phyloP scores from a whole-genome alignment of 2,329 filamentous ascomycete genomes.

The Alternaria sp. region DNA sequence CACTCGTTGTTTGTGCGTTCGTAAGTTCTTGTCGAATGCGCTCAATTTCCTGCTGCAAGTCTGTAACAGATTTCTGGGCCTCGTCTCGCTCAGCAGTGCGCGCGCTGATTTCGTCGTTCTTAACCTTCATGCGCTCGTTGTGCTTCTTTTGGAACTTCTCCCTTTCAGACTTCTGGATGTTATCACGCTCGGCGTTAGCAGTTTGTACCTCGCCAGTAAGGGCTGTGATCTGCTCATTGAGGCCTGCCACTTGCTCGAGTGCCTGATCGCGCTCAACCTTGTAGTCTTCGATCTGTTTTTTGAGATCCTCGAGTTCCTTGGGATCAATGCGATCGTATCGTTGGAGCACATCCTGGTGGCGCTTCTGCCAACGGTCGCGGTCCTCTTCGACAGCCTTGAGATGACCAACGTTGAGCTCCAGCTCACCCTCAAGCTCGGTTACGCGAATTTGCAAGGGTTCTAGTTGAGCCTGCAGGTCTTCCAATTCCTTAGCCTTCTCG shows the following conservation, averaged over 20 bases:
- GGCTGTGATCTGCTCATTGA: constrained; percentile 59
- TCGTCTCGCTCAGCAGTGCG: constrained; percentile 70
- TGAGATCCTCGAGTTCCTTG: constrained; percentile 88
- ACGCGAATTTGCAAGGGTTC: constrained; percentile 84
- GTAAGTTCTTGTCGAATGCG: constrained; percentile 54
- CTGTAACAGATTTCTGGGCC: constrained; percentile 50
- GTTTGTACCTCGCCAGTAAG: constrained; percentile 27
- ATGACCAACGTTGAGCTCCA: constrained; percentile 84
- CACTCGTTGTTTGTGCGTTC: constrained; percentile 19
- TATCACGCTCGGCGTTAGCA: constrained; percentile 26
- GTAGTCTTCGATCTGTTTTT: constrained; percentile 72
- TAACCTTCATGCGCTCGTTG: constrained; percentile 45
- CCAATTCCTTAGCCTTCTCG: constrained; percentile 77
- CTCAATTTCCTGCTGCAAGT: constrained; percentile 66
- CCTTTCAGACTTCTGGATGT: constrained; percentile 54
- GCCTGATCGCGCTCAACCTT: constrained; percentile 63
- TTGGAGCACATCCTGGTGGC: constrained; percentile 92
- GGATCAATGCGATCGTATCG: constrained; percentile 97
- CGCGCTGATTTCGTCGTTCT: constrained; percentile 58
- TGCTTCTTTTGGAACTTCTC: constrained; percentile 59
- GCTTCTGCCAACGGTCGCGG: constrained; percentile 93
- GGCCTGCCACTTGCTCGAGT: constrained; percentile 59
- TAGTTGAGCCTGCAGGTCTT: constrained; percentile 77
- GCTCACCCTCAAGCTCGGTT: constrained; percentile 81
- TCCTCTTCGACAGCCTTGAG: constrained; percentile 89